phyloP scores from a whole-genome alignment of 345 rosid genomes.

The Eucalyptus cloeziana region DNA sequence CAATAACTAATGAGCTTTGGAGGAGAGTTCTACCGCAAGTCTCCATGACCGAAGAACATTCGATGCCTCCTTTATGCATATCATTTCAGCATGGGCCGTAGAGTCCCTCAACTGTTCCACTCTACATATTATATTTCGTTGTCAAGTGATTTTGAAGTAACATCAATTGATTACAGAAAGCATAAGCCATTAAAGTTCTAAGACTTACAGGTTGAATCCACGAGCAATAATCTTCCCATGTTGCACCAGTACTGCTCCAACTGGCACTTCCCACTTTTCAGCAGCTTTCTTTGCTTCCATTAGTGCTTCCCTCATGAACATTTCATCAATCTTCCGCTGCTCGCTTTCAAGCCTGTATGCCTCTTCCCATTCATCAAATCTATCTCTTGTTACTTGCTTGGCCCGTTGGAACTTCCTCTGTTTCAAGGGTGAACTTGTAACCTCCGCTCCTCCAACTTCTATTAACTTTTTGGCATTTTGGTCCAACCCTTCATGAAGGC shows the following conservation, averaged over 20 bases:
- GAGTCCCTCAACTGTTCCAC: conserved; percentile 95
- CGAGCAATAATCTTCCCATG: conserved; percentile 86
- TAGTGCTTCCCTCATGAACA: conserved; percentile 92
- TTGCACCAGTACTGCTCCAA: conserved; percentile 91
- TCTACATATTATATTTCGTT: conserved; percentile 29
- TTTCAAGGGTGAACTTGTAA: conserved; percentile 25
- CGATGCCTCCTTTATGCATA: conserved; percentile 90
- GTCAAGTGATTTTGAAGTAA: neutral
- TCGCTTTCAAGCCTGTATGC: conserved; percentile 62
- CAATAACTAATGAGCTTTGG: neutral
- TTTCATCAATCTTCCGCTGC: conserved; percentile 64
- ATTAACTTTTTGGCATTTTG: conserved; percentile 18
- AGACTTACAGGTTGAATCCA: conserved; percentile 76
- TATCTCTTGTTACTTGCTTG: conserved; percentile 59
- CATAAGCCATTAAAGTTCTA: neutral
- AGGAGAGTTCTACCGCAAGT: conserved; percentile 52
- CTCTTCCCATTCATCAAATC: conserved; percentile 98
- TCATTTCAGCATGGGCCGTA: conserved; percentile 97
- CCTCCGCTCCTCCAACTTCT: conserved; percentile 20
- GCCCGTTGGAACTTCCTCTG: conserved; percentile 64
- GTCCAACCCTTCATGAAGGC: conserved; percentile 15
- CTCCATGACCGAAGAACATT: conserved; percentile 70
- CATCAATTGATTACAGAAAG: neutral
- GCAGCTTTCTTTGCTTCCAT: conserved; percentile 92
- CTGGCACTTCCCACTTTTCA: conserved; percentile 97